phyloP scores from a whole-genome alignment of 495 filamentous ascomycete species.

The Penicillium macrosclerotiorum region DNA sequence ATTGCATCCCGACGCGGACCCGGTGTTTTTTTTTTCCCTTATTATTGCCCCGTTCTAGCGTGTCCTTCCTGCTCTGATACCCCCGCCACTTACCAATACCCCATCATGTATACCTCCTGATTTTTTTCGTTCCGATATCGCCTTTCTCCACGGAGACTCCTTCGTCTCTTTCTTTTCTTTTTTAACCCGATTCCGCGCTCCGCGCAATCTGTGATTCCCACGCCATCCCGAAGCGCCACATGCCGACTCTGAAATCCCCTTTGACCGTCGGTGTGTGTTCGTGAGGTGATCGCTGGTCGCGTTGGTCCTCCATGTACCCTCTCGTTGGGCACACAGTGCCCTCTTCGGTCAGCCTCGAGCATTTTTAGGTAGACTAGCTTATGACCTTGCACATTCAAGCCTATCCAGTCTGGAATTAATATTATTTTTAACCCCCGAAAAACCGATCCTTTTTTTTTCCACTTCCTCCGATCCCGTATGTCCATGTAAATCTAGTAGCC shows the following conservation, averaged over 20 bases:
- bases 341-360: not conserved
- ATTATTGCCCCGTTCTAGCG: conserved; percentile 14
- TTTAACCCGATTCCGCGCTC: conserved; percentile 16
- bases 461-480: too few species aligned
- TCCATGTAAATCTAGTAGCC: not conserved
- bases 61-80: conserved; percentile 18
- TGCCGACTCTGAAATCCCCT: conserved; percentile 3
- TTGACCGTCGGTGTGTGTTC: conserved; percentile 17
- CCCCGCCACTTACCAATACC: conserved; percentile 21
- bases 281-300: conserved; percentile 11
- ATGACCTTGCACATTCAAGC: not conserved
- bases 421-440: not conserved
- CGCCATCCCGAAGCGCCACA: conserved; percentile 7
- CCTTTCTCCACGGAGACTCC: too few species aligned
- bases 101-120: conserved; percentile 21
- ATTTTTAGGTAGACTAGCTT: conserved; percentile 7
- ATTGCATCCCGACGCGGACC: conserved; percentile 21
- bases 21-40: conserved; percentile 18
- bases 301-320: not conserved
- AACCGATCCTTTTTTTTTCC: too few species aligned
- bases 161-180: conserved; percentile 3
- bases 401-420: not conserved
- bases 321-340: conserved; percentile 7
- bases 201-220: conserved; percentile 16
- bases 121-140: conserved; percentile 21